These are phyloP conservation scores for Blepharisma undulans DNA, from an alignment of 169 alveolate species.

Conservation along the genomic window DNA sequence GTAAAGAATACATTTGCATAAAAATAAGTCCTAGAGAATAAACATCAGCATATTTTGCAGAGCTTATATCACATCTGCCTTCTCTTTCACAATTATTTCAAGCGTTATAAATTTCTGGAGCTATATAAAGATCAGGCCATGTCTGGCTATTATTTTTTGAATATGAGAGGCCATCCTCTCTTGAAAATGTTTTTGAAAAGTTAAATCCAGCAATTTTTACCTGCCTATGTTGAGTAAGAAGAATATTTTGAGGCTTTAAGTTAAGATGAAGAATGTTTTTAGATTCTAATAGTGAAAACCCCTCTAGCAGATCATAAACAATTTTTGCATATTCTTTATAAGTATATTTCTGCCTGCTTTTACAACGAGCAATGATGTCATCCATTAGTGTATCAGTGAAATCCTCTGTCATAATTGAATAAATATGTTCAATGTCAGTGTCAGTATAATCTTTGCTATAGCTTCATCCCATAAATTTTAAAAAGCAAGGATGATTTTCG, in stretches of 20 bases:
- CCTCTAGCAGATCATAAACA: neutral
- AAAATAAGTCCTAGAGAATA: neutral
- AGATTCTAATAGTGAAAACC: neutral
- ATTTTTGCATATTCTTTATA: too few relatives aligned
- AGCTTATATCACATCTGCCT: too few relatives aligned
- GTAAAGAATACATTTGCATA: neutral
- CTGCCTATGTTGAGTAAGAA: neutral
- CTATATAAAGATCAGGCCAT: neutral
- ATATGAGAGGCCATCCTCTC: neutral
- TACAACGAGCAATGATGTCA: too few relatives aligned
- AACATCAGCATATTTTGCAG: too few relatives aligned
- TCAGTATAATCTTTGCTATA: too few relatives aligned
- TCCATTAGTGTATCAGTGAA: too few relatives aligned
- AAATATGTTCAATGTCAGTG: too few relatives aligned
- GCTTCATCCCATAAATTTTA: too few relatives aligned
- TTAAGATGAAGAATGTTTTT: neutral
- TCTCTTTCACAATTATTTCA: neutral
- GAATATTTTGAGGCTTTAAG: neutral
- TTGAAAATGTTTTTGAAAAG: neutral
- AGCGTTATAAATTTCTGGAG: neutral
- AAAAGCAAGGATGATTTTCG: too few relatives aligned
- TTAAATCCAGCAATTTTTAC: neutral
- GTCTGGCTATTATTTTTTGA: neutral
- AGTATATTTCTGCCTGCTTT: too few relatives aligned
- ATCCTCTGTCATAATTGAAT: too few relatives aligned